Percentiles rank a stretch among this genome's conserved stretches.
Evolutionary conservation across 2,329 filamentous ascomycete species (phyloP).

Genomic region (Calonectria honghensis): DNA sequence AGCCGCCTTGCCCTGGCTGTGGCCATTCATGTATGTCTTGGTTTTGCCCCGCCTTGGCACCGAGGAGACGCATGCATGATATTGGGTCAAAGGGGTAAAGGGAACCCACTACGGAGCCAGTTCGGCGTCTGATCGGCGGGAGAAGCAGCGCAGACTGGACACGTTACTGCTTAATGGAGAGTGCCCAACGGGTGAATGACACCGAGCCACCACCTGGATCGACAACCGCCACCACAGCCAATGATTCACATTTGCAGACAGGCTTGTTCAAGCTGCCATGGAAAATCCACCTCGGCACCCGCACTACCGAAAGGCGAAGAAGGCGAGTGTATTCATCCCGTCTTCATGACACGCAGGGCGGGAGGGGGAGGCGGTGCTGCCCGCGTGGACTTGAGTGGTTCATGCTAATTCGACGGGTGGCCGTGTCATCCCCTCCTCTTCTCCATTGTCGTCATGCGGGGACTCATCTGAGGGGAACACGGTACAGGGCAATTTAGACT

Average conservation of each 20-base stretch:
- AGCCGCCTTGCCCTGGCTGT: constrained; percentile 6
- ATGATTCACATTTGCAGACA: constrained; percentile 14
- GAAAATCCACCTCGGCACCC: constrained; percentile 18
- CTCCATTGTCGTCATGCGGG: constrained; percentile 21
- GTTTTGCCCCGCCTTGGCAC: constrained; percentile 22
- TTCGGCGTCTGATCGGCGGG: constrained; percentile 17
- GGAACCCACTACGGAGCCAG: constrained; percentile 15
- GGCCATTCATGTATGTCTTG: constrained; percentile 19
- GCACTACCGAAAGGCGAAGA: constrained; percentile 13
- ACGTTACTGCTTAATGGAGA: constrained; percentile 21
- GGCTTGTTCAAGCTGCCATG: neutral
- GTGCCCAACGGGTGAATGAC: constrained; percentile 23
- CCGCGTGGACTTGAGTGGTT: constrained; percentile 24
- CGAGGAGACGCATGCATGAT: constrained; percentile 12
- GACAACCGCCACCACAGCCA: neutral
- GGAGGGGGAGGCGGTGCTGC: constrained; percentile 20
- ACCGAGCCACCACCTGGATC: neutral
- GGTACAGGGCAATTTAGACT: neutral
- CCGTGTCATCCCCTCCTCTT: constrained; percentile 11
- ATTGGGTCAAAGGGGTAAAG: constrained; percentile 9
- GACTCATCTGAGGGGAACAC: constrained; percentile 18
- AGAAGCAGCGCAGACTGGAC: constrained; percentile 11
- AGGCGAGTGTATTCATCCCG: constrained; percentile 8
- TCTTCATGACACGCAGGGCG: constrained; percentile 12
- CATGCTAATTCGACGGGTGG: constrained; percentile 25